phyloP scores from a whole-genome alignment of 345 rosid genomes.

The Excoecaria agallocha region DNA sequence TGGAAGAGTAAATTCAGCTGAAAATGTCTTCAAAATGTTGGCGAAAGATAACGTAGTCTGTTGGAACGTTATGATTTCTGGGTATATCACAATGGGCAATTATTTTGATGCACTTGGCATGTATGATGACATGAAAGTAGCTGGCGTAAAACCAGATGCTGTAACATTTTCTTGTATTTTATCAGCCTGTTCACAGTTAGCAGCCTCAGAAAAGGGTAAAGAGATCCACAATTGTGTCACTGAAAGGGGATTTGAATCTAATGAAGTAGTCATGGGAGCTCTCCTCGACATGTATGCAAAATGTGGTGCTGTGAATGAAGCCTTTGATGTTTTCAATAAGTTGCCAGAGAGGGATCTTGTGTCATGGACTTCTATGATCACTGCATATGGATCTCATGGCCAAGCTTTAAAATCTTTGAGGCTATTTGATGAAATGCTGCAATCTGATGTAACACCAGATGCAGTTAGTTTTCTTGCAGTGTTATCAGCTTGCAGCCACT shows the following conservation, averaged over 20 bases:
- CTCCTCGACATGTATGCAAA: constrained; percentile 84
- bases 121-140: constrained; percentile 43
- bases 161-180: constrained; percentile 54
- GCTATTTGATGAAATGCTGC: constrained; percentile 54
- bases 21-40: constrained; percentile 40
- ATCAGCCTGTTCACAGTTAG: constrained; percentile 65
- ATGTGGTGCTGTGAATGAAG: constrained; percentile 74
- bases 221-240: constrained; percentile 46
- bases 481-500: constrained; percentile 74
- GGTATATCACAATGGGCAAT: constrained; percentile 44
- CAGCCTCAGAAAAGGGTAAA: constrained; percentile 63
- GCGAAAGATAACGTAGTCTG: constrained; percentile 29
- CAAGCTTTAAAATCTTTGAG: constrained; percentile 49
- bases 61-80: constrained; percentile 75
- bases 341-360: constrained; percentile 54
- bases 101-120: constrained; percentile 50
- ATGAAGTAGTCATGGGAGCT: constrained; percentile 61
- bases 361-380: constrained; percentile 74
- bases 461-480: constrained; percentile 59
- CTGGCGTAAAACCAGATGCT: constrained; percentile 51
- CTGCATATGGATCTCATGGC: constrained; percentile 73
- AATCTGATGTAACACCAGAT: constrained; percentile 49
- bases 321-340: constrained; percentile 38
- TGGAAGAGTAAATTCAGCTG: constrained; percentile 48
- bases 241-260: constrained; percentile 33